A percentile compares a stretch with the other conserved stretches of the same genome.
These are phyloP conservation scores for Collybia sp. DNA, from an alignment of 768 basidiomycete genomes.

Conservation along the genomic window DNA sequence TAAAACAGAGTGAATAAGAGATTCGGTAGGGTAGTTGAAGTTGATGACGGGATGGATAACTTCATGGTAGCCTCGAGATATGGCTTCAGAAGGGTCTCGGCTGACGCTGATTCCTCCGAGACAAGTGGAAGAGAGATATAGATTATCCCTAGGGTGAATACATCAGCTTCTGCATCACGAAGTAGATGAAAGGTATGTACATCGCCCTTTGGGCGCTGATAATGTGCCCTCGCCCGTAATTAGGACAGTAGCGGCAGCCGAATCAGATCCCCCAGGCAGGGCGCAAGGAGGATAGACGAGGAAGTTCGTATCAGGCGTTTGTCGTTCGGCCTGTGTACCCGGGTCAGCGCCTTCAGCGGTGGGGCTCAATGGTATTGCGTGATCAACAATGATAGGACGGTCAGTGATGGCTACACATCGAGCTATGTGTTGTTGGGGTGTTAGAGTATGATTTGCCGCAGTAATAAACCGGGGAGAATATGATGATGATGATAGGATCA, in stretches of 20 bases:
- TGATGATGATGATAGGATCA: slow-evolving; percentile 47
- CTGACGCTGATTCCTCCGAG: slow-evolving; percentile 13
- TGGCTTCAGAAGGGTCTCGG: slow-evolving; percentile 43
- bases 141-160: slow-evolving; percentile 43
- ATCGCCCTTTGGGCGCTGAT: slow-evolving; percentile 70
- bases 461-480: slow-evolving; percentile 25
- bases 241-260: slow-evolving; percentile 54
- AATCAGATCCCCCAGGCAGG: slow-evolving; percentile 41
- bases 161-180: slow-evolving; percentile 5
- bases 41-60: slow-evolving; percentile 12
- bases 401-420: slow-evolving; percentile 34
- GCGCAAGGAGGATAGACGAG: slow-evolving; percentile 74
- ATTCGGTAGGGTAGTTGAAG: slow-evolving; percentile 1
- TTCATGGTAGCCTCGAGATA: slow-evolving; percentile 50
- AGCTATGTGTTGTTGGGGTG: slow-evolving; percentile 6
- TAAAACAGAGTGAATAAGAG: slow-evolving; percentile 41
- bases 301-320: slow-evolving; percentile 55
- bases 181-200: slow-evolving; percentile 28
- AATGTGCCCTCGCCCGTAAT: slow-evolving; percentile 71
- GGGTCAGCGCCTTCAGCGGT: slow-evolving; percentile 15
- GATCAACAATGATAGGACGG: slow-evolving; percentile 22
- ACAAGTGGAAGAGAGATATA: slow-evolving; percentile 50
- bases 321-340: slow-evolving; percentile 6
- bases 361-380: slow-evolving; percentile 4
- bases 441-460: not conserved